Evolutionary conservation across 257 asterid genomes (phyloP), one percentile per base, ranked within the genome.

Genomic region (Solanum commersonii): DNA sequence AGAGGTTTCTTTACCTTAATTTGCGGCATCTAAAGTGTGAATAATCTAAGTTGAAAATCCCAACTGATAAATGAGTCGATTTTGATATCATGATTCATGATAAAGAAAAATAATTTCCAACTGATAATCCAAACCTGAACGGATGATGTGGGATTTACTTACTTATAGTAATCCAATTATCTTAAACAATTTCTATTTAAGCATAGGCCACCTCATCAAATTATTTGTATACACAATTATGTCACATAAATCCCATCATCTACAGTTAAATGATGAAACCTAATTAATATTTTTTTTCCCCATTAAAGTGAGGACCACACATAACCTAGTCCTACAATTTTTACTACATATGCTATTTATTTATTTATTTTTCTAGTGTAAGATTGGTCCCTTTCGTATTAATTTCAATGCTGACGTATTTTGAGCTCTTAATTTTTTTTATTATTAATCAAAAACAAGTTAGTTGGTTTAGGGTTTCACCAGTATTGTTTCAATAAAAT

Each of bases 201-300:
- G 82, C 27, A 74, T 22, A 79, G 35, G 18, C 68, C 18, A 16
- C 68, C 20, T 81, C 68, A 81, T 46, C 40, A 27, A 81, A 81
- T 46, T 46, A 81, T 81, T 81, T 46, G 6, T 27, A 27, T 29
- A 65, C 52, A 63, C 4, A 29, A 70, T 15, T 63, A 84, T 60
- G 86, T 83, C 72, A 84, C 87, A 67, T 79, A 87, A 81, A 87
- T 88, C 88, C 88, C 87, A 86, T 88, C 88, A 88, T 46, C 84
- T 42, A 72, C 31, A 70, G 63, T 52, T 38, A 72, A 56, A 16
- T 85, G 25, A 72, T 44, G 40, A n/a, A 29, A 7, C 52, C 79
- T 14, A 60, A 46, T 65, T 67, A 3, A 18, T 34, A 7, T 16
- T 4, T 25, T n/a, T 4, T 4, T 42, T 79, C 2, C 5, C 10